Evolutionary conservation across 805 yeast species (phyloP), one percentile per base, ranked within the genome.

Genomic region (Wickerhamomyces mucosus): DNA sequence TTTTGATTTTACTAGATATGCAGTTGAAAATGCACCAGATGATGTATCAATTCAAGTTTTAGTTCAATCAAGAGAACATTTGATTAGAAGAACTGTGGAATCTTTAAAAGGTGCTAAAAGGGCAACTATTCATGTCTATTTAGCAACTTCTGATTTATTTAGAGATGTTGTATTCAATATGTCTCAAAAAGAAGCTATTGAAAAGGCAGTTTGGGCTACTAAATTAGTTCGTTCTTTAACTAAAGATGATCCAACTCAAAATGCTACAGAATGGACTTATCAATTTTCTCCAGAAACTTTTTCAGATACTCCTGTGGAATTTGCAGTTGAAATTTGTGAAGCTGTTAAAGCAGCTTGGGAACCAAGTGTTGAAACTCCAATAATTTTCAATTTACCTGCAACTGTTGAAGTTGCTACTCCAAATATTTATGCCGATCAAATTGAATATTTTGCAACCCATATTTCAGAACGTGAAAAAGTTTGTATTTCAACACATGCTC

Each of bases 261-360:
- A 63, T 39, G 77, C 64, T 14, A 79, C 89, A 27, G 58, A 60
- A 30, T 79, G 88, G 88, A 50, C 73, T 16, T 78, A 70, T 41
- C 84, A 79, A 56, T 79, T 79, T 45, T 76, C 85, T 22, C 89
- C 89, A 37, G 89, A 79, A 58, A 71, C 80, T 50, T 79, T 79
- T 59, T 67, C 78, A 37, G 86, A 78, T 51, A 75, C 89, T 18
- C 81, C 81, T 21, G 66, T 72, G 22, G 84, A 78, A 34, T 79
- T 74, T 47, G 83, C 85, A 4, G 67, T 79, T 21, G 79, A 77
- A 52, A 73, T 79, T 39, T 79, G 89, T 57, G 84, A 78, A 53
- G 88, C 86, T 15, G 89, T 79, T 26, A 78, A 76, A 58, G 65
- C 65, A 12, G 85, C 75, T 8, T 79, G 89, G 89, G 84, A 68